A percentile compares a stretch with the other conserved stretches of the same genome.
These are phyloP conservation scores for Candida sanyaensis DNA, from an alignment of 1,139 yeast genomes.

Conservation along the genomic window DNA sequence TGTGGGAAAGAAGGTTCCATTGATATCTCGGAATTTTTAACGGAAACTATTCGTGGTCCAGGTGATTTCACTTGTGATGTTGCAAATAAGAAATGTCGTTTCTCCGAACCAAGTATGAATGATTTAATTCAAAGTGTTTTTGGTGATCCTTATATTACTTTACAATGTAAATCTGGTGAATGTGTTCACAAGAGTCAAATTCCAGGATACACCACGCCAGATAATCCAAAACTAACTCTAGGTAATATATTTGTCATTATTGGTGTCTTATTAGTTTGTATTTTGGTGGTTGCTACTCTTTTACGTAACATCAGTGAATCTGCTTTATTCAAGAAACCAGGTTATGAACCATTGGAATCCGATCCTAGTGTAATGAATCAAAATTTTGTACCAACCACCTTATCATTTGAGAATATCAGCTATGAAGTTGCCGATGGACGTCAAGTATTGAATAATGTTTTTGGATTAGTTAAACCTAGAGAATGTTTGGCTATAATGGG, in stretches of 20 bases:
- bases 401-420: slow-evolving; percentile 71
- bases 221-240: slow-evolving; percentile 49
- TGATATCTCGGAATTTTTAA: slow-evolving; percentile 88
- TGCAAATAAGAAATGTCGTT: slow-evolving; percentile 59
- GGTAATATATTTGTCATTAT: slow-evolving; percentile 52
- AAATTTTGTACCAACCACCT: slow-evolving; percentile 71
- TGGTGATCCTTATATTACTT: slow-evolving; percentile 87
- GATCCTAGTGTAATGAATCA: slow-evolving; percentile 47
- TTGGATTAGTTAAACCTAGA: slow-evolving; percentile 81
- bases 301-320: slow-evolving; percentile 59
- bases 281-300: slow-evolving; percentile 39
- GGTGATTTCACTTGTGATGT: slow-evolving; percentile 88
- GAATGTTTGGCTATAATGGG: slow-evolving; percentile 97
- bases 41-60: slow-evolving; percentile 90
- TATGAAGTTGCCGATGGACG: slow-evolving; percentile 57
- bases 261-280: slow-evolving; percentile 48
- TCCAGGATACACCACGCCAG: slow-evolving; percentile 84
- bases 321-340: slow-evolving; percentile 54
- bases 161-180: slow-evolving; percentile 82
- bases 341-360: slow-evolving; percentile 28
- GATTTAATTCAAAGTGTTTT: slow-evolving; percentile 85
- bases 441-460: slow-evolving; percentile 58
- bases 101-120: slow-evolving; percentile 96
- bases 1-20: slow-evolving; percentile 95
- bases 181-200: slow-evolving; percentile 90